A percentile compares a stretch with the other conserved stretches of the same genome.
These are phyloP conservation scores for Euclidium syriacum DNA, from an alignment of 345 rosid genomes.

Conservation along the genomic window DNA sequence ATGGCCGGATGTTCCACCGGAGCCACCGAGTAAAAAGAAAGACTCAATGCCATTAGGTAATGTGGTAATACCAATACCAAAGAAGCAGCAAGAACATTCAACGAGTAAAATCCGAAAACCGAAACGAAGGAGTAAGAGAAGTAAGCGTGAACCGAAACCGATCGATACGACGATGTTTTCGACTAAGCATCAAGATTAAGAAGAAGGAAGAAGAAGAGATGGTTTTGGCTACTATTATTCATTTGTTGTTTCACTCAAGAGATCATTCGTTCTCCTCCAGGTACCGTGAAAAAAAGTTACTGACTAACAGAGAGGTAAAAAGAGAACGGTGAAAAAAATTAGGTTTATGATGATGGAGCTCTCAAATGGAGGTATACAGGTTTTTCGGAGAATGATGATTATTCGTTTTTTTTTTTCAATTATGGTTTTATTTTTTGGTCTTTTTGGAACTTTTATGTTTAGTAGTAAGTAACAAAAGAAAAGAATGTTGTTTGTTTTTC, in stretches of 20 bases:
- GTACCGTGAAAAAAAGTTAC: constrained; percentile 18
- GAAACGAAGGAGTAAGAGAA: constrained; percentile 67
- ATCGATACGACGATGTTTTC: constrained; percentile 23
- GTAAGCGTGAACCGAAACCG: constrained; percentile 52
- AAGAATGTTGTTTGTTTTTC: constrained; percentile 20
- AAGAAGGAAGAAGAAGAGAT: constrained; percentile 11
- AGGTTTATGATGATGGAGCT: constrained; percentile 17
- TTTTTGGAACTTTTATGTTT: background rate
- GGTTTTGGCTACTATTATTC: constrained; percentile 10
- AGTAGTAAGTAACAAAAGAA: constrained; percentile 14
- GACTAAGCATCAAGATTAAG: constrained; percentile 44
- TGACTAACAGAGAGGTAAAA: background rate
- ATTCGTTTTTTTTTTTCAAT: constrained; percentile 7
- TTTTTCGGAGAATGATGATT: constrained; percentile 25
- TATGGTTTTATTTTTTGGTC: background rate
- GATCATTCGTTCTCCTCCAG: constrained; percentile 29
- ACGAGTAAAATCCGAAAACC: constrained; percentile 59
- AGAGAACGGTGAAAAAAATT: background rate
- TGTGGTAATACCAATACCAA: background rate
- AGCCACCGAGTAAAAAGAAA: constrained; percentile 49
- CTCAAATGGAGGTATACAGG: constrained; percentile 12
- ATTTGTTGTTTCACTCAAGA: constrained; percentile 21
- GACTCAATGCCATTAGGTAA: constrained; percentile 40
- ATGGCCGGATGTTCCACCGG: constrained; percentile 95
- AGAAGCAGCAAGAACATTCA: constrained; percentile 41